These are phyloP conservation scores for Periglandula ipomoeae DNA, from an alignment of 2,329 filamentous ascomycete species.

Conservation along the genomic window DNA sequence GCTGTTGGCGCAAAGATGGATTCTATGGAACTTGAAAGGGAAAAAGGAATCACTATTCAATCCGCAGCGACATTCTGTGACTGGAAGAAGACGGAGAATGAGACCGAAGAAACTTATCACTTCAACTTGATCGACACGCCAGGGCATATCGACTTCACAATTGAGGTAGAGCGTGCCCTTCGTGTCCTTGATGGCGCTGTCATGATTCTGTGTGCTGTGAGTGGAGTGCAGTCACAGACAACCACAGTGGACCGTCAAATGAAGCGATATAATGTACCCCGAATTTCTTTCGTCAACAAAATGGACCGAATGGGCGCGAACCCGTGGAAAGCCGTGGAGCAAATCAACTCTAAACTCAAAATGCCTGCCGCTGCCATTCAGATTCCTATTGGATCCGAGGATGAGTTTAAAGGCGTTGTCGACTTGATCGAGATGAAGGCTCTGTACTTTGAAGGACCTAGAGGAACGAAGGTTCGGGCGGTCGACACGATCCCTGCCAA, in stretches of 20 bases:
- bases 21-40: conserved; percentile 96
- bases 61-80: conserved; percentile 97
- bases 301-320: conserved; percentile 99
- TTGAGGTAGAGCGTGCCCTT: conserved; percentile 92
- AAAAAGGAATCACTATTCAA: conserved; percentile 98
- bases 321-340: conserved; percentile 93
- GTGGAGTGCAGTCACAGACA: conserved; percentile 93
- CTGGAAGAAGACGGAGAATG: conserved; percentile 81
- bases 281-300: conserved; percentile 97
- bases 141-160: conserved; percentile 98
- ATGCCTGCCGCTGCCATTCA: conserved; percentile 89
- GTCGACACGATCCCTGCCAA: conserved; percentile 77
- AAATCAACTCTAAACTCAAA: conserved; percentile 94
- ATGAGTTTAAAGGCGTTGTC: conserved; percentile 85
- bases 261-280: conserved; percentile 93
- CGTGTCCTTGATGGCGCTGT: conserved; percentile 93
- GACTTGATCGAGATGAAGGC: conserved; percentile 89
- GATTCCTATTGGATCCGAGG: conserved; percentile 86
- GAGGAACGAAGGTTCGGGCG: conserved; percentile 67
- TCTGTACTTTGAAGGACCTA: conserved; percentile 80
- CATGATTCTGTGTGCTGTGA: conserved; percentile 97
- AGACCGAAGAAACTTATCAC: conserved; percentile 84
- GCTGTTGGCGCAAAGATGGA: conserved; percentile 98
- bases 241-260: conserved; percentile 98
- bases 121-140: conserved; percentile 98